Base-by-base conservation (phyloP, 2,329 filamentous ascomycete species). In the Pseudopyricularia javanii region DNA sequence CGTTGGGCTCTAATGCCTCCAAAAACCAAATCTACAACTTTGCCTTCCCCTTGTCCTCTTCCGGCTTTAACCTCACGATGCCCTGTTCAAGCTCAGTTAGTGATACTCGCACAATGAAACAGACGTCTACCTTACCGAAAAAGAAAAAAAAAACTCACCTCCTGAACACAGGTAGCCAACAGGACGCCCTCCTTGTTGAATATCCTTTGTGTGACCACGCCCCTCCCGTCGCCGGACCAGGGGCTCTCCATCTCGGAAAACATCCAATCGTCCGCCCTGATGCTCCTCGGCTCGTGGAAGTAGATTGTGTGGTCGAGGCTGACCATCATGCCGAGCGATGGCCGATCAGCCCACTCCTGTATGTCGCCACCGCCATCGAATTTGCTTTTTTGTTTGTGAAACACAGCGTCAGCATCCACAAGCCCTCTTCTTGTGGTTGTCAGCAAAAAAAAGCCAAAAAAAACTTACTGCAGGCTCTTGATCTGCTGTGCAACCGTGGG, bases 161-260 rank as follows among this genome's bases (percentile, higher is more conserved):
- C 88, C 68, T 93, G 88, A 54, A 88, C 78, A 65, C 88, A 91
- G 32, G 81, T 91, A 26, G 87, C 88, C 62, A 93, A 69, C 66
- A 93, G 66, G 26, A 75, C 83, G 22, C 88, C 88, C 56, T 90
- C 83, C 58, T 71, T 73, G 26, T 78, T 75, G 64, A 83, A 91
- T 56, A 91, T 86, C 66, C 80, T 78, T 73, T 90, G 86, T 59
- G 77, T 79, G 40, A 91, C 88, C 17, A 91, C 73, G 0, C 86
- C 88, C 55, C 88, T 75, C 3, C 86, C 87, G 61, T 90, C 85
- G 1, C 84, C 86, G 2, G 83, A 78, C 87, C 88, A 93, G 0
- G 87, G 86, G 53, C 81, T 88, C 67, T 86, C 79, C 78, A 88
- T 88, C 71, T 91, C 86, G 20, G 76, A 79, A 59, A 88, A 82